Conservation (phyloP, 768 basidiomycete species). For the Pisolithus sp. region DNA sequence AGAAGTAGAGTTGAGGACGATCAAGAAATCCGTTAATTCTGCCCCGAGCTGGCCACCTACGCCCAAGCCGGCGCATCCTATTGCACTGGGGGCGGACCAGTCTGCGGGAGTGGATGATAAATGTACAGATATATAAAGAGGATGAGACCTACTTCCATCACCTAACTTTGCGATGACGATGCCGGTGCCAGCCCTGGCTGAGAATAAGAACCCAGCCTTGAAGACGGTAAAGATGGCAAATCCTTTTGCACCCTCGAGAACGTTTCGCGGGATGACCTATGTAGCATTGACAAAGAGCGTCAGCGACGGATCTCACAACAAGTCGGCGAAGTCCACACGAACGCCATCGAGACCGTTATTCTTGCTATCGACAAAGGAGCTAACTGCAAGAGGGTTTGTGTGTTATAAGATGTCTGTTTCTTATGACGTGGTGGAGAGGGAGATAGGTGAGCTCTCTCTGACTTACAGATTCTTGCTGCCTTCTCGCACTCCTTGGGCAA, state of each 20-base stretch:
- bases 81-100: conserved; percentile 94
- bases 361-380: conserved; percentile 73
- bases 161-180: conserved; percentile 80
- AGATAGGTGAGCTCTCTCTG: background rate
- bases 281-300: background rate
- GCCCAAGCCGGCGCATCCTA: conserved; percentile 87
- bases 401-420: no score
- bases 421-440: no score
- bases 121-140: background rate
- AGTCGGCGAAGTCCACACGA: conserved; percentile 14
- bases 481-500: conserved; percentile 82
- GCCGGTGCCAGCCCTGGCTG: conserved; percentile 76
- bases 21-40: conserved; percentile 86
- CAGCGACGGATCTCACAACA: background rate
- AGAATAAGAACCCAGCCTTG: conserved; percentile 64
- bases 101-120: conserved; percentile 52
- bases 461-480: conserved; percentile 79
- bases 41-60: conserved; percentile 79
- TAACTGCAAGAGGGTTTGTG: conserved; percentile 42
- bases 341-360: conserved; percentile 85
- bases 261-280: conserved; percentile 49
- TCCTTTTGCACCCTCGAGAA: conserved; percentile 56
- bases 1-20: conserved; percentile 79
- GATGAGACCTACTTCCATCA: conserved; percentile 62
- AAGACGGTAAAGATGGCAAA: conserved; percentile 91